phyloP scores from a whole-genome alignment of 225 moss, liverwort and hornwort genomes.

The Physcomitrium patens region DNA sequence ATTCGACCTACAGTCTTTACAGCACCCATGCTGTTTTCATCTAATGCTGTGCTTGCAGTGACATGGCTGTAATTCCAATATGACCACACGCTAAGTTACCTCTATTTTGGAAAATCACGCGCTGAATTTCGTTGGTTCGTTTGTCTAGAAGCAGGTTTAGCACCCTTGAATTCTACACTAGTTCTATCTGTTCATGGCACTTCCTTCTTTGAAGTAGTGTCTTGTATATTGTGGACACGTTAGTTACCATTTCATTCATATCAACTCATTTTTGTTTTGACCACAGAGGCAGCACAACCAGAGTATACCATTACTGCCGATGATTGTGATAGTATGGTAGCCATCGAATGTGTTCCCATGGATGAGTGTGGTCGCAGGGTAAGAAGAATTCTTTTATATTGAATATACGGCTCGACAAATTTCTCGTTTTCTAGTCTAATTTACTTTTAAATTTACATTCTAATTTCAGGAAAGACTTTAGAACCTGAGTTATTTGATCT shows the following conservation, averaged over 20 bases:
- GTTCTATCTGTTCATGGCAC: neutral
- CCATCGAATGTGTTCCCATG: conserved; percentile 87
- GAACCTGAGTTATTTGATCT: neutral
- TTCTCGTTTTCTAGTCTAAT: conserved; percentile 7
- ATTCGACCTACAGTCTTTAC: neutral
- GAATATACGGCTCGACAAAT: neutral
- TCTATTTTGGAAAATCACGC: conserved; percentile 10
- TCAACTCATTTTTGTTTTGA: neutral
- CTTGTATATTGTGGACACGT: neutral
- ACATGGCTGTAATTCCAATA: neutral
- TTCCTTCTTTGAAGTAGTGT: neutral
- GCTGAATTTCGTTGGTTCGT: neutral
- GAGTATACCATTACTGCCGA: conserved; percentile 88
- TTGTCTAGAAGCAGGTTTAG: neutral
- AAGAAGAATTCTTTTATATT: conserved; percentile 10
- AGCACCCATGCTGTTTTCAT: conserved; percentile 3
- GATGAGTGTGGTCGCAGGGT: conserved; percentile 83
- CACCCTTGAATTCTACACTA: neutral
- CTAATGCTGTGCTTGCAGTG: conserved; percentile 5
- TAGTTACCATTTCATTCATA: conserved; percentile 9
- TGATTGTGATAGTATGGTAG: conserved; percentile 82
- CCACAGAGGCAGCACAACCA: conserved; percentile 80
- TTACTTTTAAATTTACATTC: neutral
- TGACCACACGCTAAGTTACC: neutral
- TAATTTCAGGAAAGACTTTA: neutral